A percentile compares a stretch with the other conserved stretches of the same genome.
phyloP scores from a whole-genome alignment of 1,139 yeast genomes.

The Arxiozyma slooffiae region DNA sequence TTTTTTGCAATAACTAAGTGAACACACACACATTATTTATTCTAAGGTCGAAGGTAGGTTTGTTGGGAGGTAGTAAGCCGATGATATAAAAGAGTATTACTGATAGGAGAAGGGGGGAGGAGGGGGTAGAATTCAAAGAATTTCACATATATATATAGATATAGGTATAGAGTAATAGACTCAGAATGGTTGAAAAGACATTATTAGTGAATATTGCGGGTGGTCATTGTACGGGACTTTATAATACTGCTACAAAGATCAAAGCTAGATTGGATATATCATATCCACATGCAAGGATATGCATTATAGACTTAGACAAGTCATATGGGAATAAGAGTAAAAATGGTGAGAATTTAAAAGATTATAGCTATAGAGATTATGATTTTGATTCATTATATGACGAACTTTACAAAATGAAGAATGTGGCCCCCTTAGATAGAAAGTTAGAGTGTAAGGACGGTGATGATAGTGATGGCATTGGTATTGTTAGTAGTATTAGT shows the following conservation, averaged over 20 bases:
- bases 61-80: too few species aligned
- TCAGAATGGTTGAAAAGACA: conserved; percentile 1
- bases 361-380: conserved; percentile 28
- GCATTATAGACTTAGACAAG: conserved; percentile 39
- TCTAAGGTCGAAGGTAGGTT: too few species aligned
- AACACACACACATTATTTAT: too few species aligned
- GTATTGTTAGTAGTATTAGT: too few species aligned
- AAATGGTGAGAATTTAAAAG: not conserved
- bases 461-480: not conserved
- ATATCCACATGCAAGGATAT: not conserved
- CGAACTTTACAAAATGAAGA: conserved; percentile 15
- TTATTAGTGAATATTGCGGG: conserved; percentile 54
- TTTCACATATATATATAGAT: too few species aligned
- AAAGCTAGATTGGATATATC: conserved; percentile 5
- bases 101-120: too few species aligned
- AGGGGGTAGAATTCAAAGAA: too few species aligned
- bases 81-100: too few species aligned
- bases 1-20: too few species aligned
- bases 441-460: conserved; percentile 2
- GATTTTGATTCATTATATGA: conserved; percentile 32
- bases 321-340: conserved; percentile 1
- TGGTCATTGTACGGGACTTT: conserved; percentile 61
- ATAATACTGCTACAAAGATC: conserved; percentile 18
- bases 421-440: conserved; percentile 4
- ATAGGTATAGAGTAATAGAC: too few species aligned